Evolutionary conservation across 2,329 filamentous ascomycete species (phyloP).

Genomic region (Alternaria triticimaculans): DNA sequence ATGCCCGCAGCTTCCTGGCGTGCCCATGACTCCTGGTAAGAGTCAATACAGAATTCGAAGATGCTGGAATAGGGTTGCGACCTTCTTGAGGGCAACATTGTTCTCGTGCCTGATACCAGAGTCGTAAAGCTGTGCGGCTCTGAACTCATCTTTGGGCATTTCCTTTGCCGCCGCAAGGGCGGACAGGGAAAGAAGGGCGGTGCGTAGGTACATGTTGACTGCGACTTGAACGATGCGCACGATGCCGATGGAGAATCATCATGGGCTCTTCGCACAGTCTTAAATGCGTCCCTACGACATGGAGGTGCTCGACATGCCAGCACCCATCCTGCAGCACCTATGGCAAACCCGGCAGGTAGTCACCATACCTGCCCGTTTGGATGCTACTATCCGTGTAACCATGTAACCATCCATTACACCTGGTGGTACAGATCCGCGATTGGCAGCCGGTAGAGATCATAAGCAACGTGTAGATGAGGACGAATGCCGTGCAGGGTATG

Average conservation of each 20-base stretch:
- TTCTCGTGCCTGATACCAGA: slow-evolving; percentile 49
- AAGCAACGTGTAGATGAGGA: slow-evolving; percentile 30
- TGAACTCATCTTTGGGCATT: slow-evolving; percentile 43
- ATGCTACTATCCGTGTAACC: slow-evolving; percentile 21
- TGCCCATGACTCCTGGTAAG: slow-evolving; percentile 46
- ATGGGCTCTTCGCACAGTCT: slow-evolving; percentile 12
- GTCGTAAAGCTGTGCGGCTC: slow-evolving; percentile 47
- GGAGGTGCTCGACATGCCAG: slow-evolving; percentile 19
- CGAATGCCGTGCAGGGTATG: slow-evolving; percentile 21
- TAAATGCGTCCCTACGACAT: slow-evolving; percentile 25
- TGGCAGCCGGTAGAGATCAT: slow-evolving; percentile 20
- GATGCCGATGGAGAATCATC: not conserved
- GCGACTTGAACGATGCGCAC: slow-evolving; percentile 6
- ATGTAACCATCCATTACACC: slow-evolving; percentile 17
- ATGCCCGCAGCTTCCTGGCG: slow-evolving; percentile 41
- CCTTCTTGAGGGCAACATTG: slow-evolving; percentile 45
- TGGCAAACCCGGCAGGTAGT: slow-evolving; percentile 40
- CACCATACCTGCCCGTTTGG: slow-evolving; percentile 36
- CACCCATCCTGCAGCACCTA: slow-evolving; percentile 15
- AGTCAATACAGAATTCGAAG: slow-evolving; percentile 22
- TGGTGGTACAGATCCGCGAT: slow-evolving; percentile 25
- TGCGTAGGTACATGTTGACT: slow-evolving; percentile 38
- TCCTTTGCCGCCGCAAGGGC: slow-evolving; percentile 45
- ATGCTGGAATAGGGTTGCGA: slow-evolving; percentile 7
- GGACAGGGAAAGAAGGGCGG: slow-evolving; percentile 40